Base-by-base conservation (phyloP, 768 basidiomycete species). In the Phaeotremella fagi region DNA sequence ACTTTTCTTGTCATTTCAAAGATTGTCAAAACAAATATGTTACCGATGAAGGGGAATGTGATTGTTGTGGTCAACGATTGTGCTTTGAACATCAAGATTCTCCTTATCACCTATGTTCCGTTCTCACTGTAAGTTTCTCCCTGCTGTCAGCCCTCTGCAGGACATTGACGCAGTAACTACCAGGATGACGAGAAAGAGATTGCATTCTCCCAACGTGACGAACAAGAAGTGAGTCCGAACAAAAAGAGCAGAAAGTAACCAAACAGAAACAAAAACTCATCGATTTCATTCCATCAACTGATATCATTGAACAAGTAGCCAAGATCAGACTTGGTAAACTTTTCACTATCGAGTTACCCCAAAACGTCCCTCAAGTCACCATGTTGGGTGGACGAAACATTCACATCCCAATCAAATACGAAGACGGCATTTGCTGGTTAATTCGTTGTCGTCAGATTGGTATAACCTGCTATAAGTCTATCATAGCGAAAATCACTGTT, bases 391-490 rank as follows among this genome's bases (percentile, higher is more conserved):
- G 38, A 12, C 38, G 22, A 41, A 58, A 58, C 27, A 16, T 53
- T 23, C 52, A 59, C 26, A 41, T 59, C 26, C 35, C 42, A 1
- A 45, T 59, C 28, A 18, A 2, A 3, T 59, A 50, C 28, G 52
- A 54, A 18, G 57, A 59, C 36, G 57, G 52, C 14, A 37, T 59
- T 26, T 47, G 51, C 27, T 54, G 57, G 57, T 26, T 59, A 14
- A 31, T 29, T 26, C 44, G 52, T 7, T 7, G 46, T 24, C 44
- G 52, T 4, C n/a, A 23, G 15, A 41, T 31, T 20, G 15, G n/a
- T 14, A 11, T 24, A 5, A 16, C n/a, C n/a, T n/a, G n/a, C n/a
- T n/a, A 24, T 6, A 6, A 18, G n/a, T 23, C 41, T 11, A n/a
- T 36, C 16, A 18, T 5, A 16, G 42, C 20, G 12, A 18, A 35